Conservation (phyloP, 179 eudicot genomes). For the Dionaea muscipula region DNA sequence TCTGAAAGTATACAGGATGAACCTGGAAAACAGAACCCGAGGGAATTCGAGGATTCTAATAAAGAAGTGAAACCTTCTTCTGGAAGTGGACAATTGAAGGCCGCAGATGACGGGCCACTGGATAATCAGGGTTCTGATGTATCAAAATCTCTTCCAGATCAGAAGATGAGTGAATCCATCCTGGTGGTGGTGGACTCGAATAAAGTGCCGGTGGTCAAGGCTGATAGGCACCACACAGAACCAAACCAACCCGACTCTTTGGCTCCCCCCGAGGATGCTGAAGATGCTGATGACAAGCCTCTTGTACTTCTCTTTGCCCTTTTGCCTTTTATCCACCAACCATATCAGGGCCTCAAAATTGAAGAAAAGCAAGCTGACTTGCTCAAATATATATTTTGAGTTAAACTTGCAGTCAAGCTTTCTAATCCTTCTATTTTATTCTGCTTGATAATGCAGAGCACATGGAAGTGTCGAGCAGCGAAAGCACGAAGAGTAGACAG, state of each 20-base stretch:
- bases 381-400: neutral
- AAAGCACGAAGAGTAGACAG: slow-evolving; percentile 28
- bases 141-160: slow-evolving; percentile 19
- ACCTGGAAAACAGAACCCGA: slow-evolving; percentile 1
- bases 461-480: slow-evolving; percentile 56
- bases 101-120: slow-evolving; percentile 17
- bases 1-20: neutral
- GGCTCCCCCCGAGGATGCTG: slow-evolving; percentile 29
- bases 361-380: neutral
- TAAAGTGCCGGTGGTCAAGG: slow-evolving; percentile 24
- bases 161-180: slow-evolving; percentile 22
- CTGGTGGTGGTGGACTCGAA: slow-evolving; percentile 27
- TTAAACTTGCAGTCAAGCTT: neutral
- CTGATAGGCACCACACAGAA: slow-evolving; percentile 12
- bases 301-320: slow-evolving; percentile 34
- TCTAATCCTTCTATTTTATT: slow-evolving; percentile 4
- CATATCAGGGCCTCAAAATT: neutral
- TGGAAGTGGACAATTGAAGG: slow-evolving; percentile 19
- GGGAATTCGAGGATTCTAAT: slow-evolving; percentile 19
- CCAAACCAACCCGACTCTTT: slow-evolving; percentile 13
- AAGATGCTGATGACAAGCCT: slow-evolving; percentile 59
- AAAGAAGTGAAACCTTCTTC: slow-evolving; percentile 20
- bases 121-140: slow-evolving; percentile 23
- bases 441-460: slow-evolving; percentile 35
- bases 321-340: neutral